These are phyloP conservation scores for Vitis hybrid DNA, from an alignment of 177 flowering plant species.

Conservation along the genomic window DNA sequence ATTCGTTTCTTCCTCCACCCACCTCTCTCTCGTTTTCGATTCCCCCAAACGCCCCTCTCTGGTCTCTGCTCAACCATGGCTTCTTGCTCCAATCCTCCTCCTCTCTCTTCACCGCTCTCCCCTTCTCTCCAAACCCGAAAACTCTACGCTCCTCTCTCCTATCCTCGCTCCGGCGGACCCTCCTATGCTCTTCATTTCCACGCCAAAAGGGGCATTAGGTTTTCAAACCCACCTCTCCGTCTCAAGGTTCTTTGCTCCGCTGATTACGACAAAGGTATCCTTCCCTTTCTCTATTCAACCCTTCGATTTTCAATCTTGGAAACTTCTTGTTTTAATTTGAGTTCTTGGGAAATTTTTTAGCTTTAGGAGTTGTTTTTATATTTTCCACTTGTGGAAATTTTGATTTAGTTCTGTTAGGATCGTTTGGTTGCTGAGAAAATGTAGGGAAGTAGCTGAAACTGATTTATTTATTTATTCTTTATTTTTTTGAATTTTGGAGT, in stretches of 20 bases:
- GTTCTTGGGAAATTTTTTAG: neutral
- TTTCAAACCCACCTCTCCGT: slow-evolving; percentile 4
- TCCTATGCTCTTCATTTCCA: slow-evolving; percentile 3
- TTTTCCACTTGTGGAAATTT: too few relatives aligned
- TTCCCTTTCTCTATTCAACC: neutral
- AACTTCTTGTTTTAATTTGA: neutral
- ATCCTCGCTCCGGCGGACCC: slow-evolving; percentile 1
- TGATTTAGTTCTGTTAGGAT: too few relatives aligned
- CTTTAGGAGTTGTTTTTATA: neutral
- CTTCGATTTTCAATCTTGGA: too few relatives aligned
- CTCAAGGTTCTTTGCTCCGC: slow-evolving; percentile 12
- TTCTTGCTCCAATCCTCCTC: neutral
- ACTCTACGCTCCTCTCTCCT: neutral
- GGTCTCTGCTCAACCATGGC: slow-evolving; percentile 4
- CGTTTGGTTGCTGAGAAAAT: too few relatives aligned
- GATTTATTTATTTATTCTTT: too few relatives aligned
- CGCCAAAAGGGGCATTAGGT: neutral
- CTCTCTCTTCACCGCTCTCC: neutral
- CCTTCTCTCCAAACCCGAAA: neutral
- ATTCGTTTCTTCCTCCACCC: too few relatives aligned
- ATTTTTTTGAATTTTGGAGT: too few relatives aligned
- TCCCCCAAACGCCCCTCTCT: neutral
- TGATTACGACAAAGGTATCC: neutral
- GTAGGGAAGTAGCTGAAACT: too few relatives aligned
- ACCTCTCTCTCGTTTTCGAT: too few relatives aligned